These are phyloP conservation scores for Diddensiella santjacobensis DNA, from an alignment of 805 yeast species.

Conservation along the genomic window DNA sequence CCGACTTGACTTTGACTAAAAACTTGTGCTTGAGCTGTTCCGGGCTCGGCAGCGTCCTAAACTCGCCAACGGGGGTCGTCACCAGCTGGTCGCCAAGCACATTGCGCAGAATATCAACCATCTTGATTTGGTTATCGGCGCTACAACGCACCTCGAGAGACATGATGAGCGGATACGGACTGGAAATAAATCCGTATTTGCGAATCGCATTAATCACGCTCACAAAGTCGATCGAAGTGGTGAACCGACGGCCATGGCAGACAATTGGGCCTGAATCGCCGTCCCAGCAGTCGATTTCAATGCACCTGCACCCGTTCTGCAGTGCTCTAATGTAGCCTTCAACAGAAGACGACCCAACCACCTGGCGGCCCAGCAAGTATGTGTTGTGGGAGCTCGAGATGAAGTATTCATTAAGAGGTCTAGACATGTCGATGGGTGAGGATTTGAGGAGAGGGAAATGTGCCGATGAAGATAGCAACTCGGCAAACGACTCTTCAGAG, in stretches of 20 bases:
- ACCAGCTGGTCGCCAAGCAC: conserved; percentile 59
- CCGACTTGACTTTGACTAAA: conserved; percentile 71
- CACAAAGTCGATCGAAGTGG: conserved; percentile 63
- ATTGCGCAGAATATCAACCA: conserved; percentile 50
- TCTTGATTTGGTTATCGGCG: conserved; percentile 57
- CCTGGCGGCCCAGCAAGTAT: conserved; percentile 80
- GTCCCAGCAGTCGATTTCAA: conserved; percentile 97
- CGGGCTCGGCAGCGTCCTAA: conserved; percentile 62
- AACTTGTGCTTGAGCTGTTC: conserved; percentile 63
- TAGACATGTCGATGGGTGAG: conserved; percentile 41
- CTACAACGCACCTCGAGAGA: conserved; percentile 85
- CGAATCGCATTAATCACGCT: conserved; percentile 70
- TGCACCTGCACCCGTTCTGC: conserved; percentile 88
- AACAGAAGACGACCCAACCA: conserved; percentile 80
- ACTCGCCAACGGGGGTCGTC: conserved; percentile 35
- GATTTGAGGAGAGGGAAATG: conserved; percentile 22
- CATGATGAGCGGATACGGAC: conserved; percentile 80
- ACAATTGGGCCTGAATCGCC: conserved; percentile 78
- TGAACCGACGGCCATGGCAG: conserved; percentile 83
- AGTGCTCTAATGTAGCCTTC: conserved; percentile 85
- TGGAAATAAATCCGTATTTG: conserved; percentile 82
- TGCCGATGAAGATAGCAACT: conserved; percentile 35
- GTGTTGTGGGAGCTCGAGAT: conserved; percentile 96
- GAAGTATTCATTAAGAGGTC: conserved; percentile 79
- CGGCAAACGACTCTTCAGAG: conserved; percentile 36